A percentile compares a stretch with the other conserved stretches of the same genome.
These are phyloP conservation scores for Papiliotrema terrestris DNA, from an alignment of 1,284 basidiomycete genomes.

Conservation along the genomic window DNA sequence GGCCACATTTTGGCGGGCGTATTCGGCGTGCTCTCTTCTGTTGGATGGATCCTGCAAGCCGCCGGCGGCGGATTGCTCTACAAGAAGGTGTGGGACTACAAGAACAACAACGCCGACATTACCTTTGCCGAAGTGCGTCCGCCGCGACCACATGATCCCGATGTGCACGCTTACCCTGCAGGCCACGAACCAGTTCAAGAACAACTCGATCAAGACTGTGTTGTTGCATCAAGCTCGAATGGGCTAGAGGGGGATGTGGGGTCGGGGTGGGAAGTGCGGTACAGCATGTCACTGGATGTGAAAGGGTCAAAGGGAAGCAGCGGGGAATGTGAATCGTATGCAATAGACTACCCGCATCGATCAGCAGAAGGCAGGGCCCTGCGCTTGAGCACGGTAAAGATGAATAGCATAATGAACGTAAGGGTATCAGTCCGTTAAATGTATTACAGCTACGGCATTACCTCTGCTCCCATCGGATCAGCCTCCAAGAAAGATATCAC, in stretches of 20 bases:
- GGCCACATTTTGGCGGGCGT: conserved; percentile 65
- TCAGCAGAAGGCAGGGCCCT: no score
- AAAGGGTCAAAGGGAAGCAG: no score
- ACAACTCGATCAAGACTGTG: conserved; percentile 42
- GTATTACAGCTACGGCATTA: no score
- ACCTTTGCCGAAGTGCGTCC: conserved; percentile 33
- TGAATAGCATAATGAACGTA: no score
- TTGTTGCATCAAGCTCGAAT: conserved; percentile 40
- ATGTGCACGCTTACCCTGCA: conserved; percentile 4
- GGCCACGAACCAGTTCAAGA: conserved; percentile 41
- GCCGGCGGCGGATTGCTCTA: conserved; percentile 45
- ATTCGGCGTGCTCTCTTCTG: conserved; percentile 71
- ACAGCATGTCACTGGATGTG: no score
- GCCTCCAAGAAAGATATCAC: not conserved
- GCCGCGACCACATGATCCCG: not conserved
- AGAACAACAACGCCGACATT: conserved; percentile 47
- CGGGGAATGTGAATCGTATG: no score
- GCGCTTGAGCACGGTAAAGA: not conserved
- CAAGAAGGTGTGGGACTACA: conserved; percentile 48
- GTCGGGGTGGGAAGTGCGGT: no score
- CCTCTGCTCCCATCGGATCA: no score
- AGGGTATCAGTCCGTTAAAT: no score
- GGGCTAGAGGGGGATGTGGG: not conserved
- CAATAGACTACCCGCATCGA: no score
- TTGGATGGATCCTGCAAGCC: conserved; percentile 82